Conservation (phyloP, 148 eudicot genomes). For the Nyssa sinensis region DNA sequence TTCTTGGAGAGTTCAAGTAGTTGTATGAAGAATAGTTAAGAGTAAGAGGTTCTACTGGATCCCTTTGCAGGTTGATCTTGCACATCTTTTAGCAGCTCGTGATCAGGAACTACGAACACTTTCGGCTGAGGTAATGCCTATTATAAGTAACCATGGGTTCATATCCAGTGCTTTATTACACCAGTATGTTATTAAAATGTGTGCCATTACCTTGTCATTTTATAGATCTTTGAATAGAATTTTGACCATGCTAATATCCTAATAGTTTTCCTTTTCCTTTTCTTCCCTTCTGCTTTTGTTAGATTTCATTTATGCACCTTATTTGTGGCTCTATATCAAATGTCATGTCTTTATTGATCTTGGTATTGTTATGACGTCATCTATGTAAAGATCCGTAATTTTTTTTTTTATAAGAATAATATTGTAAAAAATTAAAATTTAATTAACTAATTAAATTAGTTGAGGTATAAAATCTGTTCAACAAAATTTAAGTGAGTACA, state of each 20-base stretch:
- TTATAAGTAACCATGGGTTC: not conserved
- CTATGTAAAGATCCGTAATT: not conserved
- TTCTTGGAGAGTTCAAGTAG: not conserved
- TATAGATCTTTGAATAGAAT: too few species aligned
- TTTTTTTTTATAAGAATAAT: too few species aligned
- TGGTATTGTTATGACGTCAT: too few species aligned
- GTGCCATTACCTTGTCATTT: too few species aligned
- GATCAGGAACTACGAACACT: conserved; percentile 96
- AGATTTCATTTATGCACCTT: not conserved
- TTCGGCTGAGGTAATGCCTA: conserved; percentile 85
- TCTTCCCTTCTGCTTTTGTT: not conserved
- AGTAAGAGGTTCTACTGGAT: conserved; percentile 21
- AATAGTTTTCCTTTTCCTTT: not conserved
- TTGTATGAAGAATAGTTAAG: conserved; percentile 5
- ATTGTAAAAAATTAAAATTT: too few species aligned
- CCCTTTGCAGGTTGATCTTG: conserved; percentile 83
- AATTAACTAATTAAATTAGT: not conserved
- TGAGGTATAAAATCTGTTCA: not conserved
- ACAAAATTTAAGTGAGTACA: not conserved
- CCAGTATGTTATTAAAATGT: not conserved
- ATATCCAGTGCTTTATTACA: not conserved
- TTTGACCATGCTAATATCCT: too few species aligned
- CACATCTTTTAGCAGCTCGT: conserved; percentile 94
- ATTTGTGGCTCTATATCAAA: not conserved
- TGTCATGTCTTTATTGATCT: not conserved